These are phyloP conservation scores for Trametes meyenii DNA, from an alignment of 768 basidiomycete species.

Conservation along the genomic window DNA sequence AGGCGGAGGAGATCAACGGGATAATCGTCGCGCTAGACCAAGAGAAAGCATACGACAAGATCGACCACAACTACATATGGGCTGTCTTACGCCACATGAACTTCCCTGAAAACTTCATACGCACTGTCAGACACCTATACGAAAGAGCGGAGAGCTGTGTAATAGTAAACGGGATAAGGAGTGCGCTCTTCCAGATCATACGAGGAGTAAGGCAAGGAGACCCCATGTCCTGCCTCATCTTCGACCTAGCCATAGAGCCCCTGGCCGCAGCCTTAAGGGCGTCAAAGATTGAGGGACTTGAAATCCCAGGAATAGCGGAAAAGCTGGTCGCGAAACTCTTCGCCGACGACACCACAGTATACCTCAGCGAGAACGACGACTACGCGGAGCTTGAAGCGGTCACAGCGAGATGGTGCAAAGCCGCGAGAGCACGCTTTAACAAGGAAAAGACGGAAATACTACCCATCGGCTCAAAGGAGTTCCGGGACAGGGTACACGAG, in stretches of 20 bases:
- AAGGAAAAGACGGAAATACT: constrained; percentile 9
- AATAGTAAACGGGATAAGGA: constrained; percentile 38
- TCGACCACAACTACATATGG: constrained; percentile 24
- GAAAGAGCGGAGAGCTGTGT: constrained; percentile 32
- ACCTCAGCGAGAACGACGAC: constrained; percentile 35
- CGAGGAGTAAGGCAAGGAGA: constrained; percentile 43
- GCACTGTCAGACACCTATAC: constrained; percentile 32
- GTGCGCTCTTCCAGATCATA: constrained; percentile 29
- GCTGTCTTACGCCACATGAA: constrained; percentile 1
- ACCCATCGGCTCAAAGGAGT: too few species aligned
- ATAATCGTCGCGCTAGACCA: not conserved
- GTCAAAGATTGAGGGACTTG: constrained; percentile 25
- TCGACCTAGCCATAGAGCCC: constrained; percentile 37
- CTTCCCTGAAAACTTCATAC: constrained; percentile 25
- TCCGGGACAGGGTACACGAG: too few species aligned
- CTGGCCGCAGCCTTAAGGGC: constrained; percentile 28
- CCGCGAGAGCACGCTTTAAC: constrained; percentile 47
- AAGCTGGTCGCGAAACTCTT: constrained; percentile 30
- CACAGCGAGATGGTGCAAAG: constrained; percentile 39
- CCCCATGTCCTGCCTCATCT: constrained; percentile 38
- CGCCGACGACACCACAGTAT: constrained; percentile 33
- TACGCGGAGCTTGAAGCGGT: constrained; percentile 26
- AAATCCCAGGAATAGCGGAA: constrained; percentile 17
- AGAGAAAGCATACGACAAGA: not conserved
- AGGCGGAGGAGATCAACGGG: constrained; percentile 18